phyloP scores from a whole-genome alignment of 1,284 basidiomycete species.

The Puccinia brachypodii region DNA sequence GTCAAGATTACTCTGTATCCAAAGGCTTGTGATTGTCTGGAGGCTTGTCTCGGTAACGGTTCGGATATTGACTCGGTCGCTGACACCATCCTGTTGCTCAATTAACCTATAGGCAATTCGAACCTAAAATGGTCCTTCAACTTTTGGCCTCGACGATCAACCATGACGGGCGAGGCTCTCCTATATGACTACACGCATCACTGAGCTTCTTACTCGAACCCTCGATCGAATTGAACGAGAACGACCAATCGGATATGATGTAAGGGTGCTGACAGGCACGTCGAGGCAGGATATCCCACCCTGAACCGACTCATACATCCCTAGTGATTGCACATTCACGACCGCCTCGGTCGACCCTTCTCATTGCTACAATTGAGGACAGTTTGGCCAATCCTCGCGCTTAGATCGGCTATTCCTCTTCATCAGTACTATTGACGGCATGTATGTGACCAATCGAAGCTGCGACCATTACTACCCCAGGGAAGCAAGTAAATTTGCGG shows the following conservation, averaged over 20 bases:
- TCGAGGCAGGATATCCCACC: slow-evolving; percentile 86
- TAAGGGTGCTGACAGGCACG: slow-evolving; percentile 73
- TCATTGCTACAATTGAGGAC: too few species aligned
- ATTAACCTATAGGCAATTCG: slow-evolving; percentile 75
- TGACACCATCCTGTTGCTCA: slow-evolving; percentile 76
- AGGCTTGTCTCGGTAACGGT: slow-evolving; percentile 66
- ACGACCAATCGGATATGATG: slow-evolving; percentile 82
- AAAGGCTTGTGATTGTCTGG: slow-evolving; percentile 62
- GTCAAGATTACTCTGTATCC: slow-evolving; percentile 67
- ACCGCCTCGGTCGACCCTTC: slow-evolving; percentile 67
- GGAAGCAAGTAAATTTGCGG: slow-evolving; percentile 72
- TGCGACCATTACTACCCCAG: slow-evolving; percentile 85
- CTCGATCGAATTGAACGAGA: slow-evolving; percentile 80
- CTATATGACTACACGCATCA: slow-evolving; percentile 91
- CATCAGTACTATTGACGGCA: slow-evolving; percentile 61
- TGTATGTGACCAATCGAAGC: slow-evolving; percentile 99
- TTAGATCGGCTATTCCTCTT: slow-evolving; percentile 60
- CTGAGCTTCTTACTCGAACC: slow-evolving; percentile 88
- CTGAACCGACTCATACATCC: slow-evolving; percentile 79
- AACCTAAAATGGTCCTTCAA: slow-evolving; percentile 70
- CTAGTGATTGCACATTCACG: slow-evolving; percentile 95
- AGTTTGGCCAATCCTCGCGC: too few species aligned
- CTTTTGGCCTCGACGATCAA: slow-evolving; percentile 64
- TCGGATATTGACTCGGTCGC: slow-evolving; percentile 87
- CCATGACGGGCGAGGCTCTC: slow-evolving; percentile 80